Evolutionary conservation across 163 green algal genomes (phyloP).

Genomic region (Scenedesmus sp.): DNA sequence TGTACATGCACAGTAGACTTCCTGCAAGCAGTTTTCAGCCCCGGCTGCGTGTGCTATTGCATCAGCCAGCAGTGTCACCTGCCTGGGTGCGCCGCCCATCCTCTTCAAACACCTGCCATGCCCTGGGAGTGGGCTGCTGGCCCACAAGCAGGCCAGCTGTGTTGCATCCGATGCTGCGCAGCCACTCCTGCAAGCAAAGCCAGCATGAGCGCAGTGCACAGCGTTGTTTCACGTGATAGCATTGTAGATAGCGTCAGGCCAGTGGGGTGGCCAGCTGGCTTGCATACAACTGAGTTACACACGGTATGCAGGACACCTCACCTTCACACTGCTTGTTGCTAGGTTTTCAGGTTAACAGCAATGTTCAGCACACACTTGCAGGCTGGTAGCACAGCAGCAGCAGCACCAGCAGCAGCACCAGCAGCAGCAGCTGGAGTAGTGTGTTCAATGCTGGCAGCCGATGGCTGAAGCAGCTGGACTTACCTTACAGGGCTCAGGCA

Average conservation of each 20-base stretch:
- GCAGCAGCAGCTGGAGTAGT: background rate
- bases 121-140: constrained; percentile 32
- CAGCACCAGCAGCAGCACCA: background rate
- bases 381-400: background rate
- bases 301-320: background rate
- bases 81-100: constrained; percentile 77
- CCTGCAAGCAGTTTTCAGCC: background rate
- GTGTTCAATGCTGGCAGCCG: background rate
- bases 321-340: background rate
- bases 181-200: constrained; percentile 54
- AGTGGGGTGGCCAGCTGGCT: background rate
- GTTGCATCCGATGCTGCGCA: constrained; percentile 58
- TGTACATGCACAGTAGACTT: background rate
- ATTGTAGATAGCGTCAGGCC: too few species aligned
- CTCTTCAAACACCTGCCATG: constrained; percentile 71
- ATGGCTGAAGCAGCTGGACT: background rate
- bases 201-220: background rate
- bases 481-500: constrained; percentile 60
- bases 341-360: too few species aligned
- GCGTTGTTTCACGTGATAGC: background rate
- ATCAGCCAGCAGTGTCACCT: background rate
- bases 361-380: background rate
- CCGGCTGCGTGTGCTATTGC: background rate
- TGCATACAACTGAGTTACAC: background rate
- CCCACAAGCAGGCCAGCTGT: constrained; percentile 52